A percentile compares a stretch with the other conserved stretches of the same genome.
phyloP scores from a whole-genome alignment of 257 asterid species.

The Hygrophila difformis region DNA sequence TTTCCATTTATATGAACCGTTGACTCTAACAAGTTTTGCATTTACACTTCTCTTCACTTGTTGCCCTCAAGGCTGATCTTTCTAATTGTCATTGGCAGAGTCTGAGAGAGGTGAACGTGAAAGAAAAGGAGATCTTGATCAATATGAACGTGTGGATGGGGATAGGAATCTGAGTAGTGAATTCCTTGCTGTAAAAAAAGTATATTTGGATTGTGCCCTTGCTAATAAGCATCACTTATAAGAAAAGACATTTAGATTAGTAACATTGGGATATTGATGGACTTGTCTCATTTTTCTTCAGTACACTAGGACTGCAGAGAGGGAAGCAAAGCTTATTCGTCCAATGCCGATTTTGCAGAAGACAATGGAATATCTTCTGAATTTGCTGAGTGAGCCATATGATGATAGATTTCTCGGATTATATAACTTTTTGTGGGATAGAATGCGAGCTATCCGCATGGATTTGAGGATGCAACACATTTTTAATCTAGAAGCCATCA shows the following conservation, averaged over 20 bases:
- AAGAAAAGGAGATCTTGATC: constrained; percentile 98
- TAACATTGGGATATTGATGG: constrained; percentile 14
- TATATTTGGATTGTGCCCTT: constrained; percentile 14
- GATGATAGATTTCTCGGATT: constrained; percentile 74
- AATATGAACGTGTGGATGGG: constrained; percentile 89
- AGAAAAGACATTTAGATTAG: neutral
- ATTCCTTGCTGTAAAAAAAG: constrained; percentile 90
- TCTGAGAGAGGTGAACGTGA: constrained; percentile 92
- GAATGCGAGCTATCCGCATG: constrained; percentile 98
- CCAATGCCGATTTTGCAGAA: constrained; percentile 85
- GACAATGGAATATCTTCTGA: constrained; percentile 80
- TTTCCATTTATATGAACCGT: too few species aligned
- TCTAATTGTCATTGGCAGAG: constrained; percentile 35
- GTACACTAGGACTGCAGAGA: constrained; percentile 98
- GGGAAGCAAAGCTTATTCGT: constrained; percentile 89
- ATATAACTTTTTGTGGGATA: constrained; percentile 97
- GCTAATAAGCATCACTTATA: neutral
- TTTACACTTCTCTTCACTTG: too few species aligned
- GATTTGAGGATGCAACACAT: constrained; percentile 99
- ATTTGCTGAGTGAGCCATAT: constrained; percentile 68
- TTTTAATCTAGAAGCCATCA: constrained; percentile 69
- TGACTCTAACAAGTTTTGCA: too few species aligned
- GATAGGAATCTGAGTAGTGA: constrained; percentile 74
- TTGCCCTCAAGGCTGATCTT: constrained; percentile 5
- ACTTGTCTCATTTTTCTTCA: constrained; percentile 32